Evolutionary conservation across 1,284 basidiomycete genomes (phyloP).

Genomic region (Moniliella sp.): DNA sequence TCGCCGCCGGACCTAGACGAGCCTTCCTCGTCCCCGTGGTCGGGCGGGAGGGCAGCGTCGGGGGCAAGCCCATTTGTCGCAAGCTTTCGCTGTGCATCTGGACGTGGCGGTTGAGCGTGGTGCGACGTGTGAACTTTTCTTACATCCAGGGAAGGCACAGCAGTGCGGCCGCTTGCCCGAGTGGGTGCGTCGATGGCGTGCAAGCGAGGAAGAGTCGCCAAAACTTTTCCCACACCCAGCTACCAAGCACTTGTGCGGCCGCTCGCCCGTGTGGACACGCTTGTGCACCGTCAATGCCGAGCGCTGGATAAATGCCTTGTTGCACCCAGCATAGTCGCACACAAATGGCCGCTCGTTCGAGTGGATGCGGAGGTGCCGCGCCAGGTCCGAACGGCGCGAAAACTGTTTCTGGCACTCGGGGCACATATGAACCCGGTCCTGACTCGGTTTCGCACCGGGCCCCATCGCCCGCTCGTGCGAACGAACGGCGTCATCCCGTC

Average conservation of each 20-base stretch:
- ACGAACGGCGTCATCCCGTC: too few relatives aligned
- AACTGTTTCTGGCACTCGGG: conserved; percentile 31
- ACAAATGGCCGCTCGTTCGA: conserved; percentile 57
- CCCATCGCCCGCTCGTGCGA: too few relatives aligned
- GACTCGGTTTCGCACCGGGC: too few relatives aligned
- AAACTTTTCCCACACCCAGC: too few relatives aligned
- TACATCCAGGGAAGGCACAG: conserved; percentile 22
- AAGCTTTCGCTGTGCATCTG: too few relatives aligned
- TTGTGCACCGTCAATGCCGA: conserved; percentile 58
- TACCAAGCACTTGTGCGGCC: conserved; percentile 61
- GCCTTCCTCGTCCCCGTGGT: too few relatives aligned
- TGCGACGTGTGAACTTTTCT: conserved; percentile 15
- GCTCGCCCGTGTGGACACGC: conserved; percentile 70
- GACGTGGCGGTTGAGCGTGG: background rate
- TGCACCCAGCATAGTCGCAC: conserved; percentile 37
- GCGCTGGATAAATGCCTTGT: conserved; percentile 32
- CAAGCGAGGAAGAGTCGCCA: too few relatives aligned
- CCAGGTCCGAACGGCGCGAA: conserved; percentile 27
- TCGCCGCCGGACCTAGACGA: too few relatives aligned
- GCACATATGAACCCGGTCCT: too few relatives aligned
- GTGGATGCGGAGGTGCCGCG: conserved; percentile 52
- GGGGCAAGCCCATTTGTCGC: too few relatives aligned
- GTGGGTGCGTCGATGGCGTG: conserved; percentile 60
- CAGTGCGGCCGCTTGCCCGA: conserved; percentile 35
- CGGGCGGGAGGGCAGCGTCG: too few relatives aligned